These are phyloP conservation scores for Triticum aestivum DNA, from an alignment of 176 grass and related monocot species.

Conservation along the genomic window IWGSC_CS_RefSeq_v2.1 NC_057797.1:52547958-52548457, in stretches of 20 bases:
- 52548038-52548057: conserved; percentile 55
- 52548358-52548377: conserved; percentile 74
- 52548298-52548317: conserved; percentile 32
- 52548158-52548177: conserved; percentile 92
- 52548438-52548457: conserved; percentile 66
- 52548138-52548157: conserved; percentile 65
- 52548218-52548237: conserved; percentile 10
- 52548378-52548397: conserved; percentile 87
- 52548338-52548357: conserved; percentile 79
- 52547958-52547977: conserved; percentile 34
- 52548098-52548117: conserved; percentile 77
- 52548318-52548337: conserved; percentile 96
- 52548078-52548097: conserved; percentile 71
- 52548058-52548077: conserved; percentile 60
- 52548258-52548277: not conserved
- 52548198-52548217: conserved; percentile 94
- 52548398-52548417: conserved; percentile 98
- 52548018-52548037: conserved; percentile 71
- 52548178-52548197: conserved; percentile 99
- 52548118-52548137: conserved; percentile 63
- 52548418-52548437: conserved; percentile 79
- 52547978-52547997: conserved; percentile 96
- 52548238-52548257: not conserved
- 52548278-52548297: not conserved
- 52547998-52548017: conserved; percentile 98